phyloP scores from a whole-genome alignment of 1,139 yeast genomes.

The Geotrichum fermentans region DNA sequence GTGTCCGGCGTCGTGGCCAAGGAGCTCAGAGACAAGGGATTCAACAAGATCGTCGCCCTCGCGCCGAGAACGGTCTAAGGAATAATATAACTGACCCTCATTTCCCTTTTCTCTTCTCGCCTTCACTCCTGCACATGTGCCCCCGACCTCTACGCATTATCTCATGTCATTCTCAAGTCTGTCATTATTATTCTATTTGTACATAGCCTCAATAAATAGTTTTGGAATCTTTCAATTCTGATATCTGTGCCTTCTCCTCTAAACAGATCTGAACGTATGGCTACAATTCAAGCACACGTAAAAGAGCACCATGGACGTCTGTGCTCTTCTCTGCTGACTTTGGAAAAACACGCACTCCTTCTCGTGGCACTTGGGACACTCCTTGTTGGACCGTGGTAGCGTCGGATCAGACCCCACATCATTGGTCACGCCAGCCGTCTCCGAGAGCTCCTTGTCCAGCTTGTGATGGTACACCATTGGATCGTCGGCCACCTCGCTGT shows the following conservation, averaged over 20 bases:
- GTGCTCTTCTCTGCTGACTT: slow-evolving; percentile 89
- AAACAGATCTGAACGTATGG: slow-evolving; percentile 48
- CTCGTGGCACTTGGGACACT: slow-evolving; percentile 84
- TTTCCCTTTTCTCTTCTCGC: too few species aligned
- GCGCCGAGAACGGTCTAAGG: slow-evolving; percentile 77
- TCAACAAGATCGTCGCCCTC: slow-evolving; percentile 79
- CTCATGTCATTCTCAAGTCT: too few species aligned
- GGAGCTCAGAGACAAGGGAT: slow-evolving; percentile 80
- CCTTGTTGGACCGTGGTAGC: slow-evolving; percentile 86
- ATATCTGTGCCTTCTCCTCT: not conserved
- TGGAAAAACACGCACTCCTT: slow-evolving; percentile 95
- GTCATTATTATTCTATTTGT: not conserved
- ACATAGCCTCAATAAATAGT: slow-evolving; percentile 1
- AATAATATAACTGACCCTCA: too few species aligned
- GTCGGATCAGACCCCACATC: slow-evolving; percentile 97
- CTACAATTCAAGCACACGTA: slow-evolving; percentile 88
- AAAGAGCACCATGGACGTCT: slow-evolving; percentile 74
- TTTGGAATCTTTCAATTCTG: not conserved
- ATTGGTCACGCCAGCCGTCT: slow-evolving; percentile 96
- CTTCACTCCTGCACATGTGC: not conserved
- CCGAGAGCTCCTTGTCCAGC: slow-evolving; percentile 81
- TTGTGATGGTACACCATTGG: slow-evolving; percentile 91
- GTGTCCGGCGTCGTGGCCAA: slow-evolving; percentile 88
- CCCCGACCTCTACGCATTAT: not conserved
- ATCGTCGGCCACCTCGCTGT: slow-evolving; percentile 86